Evolutionary conservation across 108 stramenopile species (phyloP).

Genomic region (Skeletonema costatum): DNA sequence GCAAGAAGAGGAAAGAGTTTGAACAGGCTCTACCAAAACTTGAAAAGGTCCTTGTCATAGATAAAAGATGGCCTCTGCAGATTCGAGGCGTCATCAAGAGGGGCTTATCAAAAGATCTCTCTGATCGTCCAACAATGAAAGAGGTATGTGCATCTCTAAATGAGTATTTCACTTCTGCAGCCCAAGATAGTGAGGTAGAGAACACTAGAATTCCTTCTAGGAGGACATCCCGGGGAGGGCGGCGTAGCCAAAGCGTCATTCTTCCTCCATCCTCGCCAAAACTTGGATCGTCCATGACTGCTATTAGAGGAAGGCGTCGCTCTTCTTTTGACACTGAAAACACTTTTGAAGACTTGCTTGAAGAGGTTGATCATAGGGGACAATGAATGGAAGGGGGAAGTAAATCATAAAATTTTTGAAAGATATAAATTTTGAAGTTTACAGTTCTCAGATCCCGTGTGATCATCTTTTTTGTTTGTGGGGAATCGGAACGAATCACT

Average conservation of each 20-base stretch:
- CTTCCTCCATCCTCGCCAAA: background rate
- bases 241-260: background rate
- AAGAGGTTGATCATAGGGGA: too few species aligned
- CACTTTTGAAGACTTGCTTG: too few species aligned
- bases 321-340: too few species aligned
- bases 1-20: background rate
- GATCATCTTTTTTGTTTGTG: too few species aligned
- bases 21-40: background rate
- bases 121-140: background rate
- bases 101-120: background rate
- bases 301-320: too few species aligned
- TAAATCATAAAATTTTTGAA: too few species aligned
- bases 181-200: background rate
- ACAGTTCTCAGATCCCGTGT: too few species aligned
- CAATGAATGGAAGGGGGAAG: too few species aligned
- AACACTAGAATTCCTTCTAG: background rate
- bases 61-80: background rate
- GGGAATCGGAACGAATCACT: too few species aligned
- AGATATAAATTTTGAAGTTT: too few species aligned
- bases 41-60: background rate
- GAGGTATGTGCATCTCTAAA: background rate
- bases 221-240: background rate
- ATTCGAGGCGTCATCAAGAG: background rate
- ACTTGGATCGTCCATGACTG: too few species aligned
- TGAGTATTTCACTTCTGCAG: background rate